These are phyloP conservation scores for Penicillium herquei DNA, from an alignment of 495 filamentous ascomycete species.

Conservation along the genomic window DNA sequence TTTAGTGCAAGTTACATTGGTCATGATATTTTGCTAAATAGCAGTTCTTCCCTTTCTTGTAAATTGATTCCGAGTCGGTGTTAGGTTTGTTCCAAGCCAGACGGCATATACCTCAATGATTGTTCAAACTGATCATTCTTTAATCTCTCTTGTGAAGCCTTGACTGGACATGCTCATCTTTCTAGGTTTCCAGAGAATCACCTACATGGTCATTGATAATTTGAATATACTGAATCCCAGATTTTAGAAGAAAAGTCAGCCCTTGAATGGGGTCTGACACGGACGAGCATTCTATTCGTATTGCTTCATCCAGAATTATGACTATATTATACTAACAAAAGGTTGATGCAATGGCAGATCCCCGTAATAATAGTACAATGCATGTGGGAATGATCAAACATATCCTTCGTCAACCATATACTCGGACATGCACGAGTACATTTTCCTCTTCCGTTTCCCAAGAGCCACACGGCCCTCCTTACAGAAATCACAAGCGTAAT, in stretches of 20 bases:
- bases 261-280: too few relatives aligned
- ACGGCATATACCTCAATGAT: not conserved
- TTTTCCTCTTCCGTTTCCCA: slow-evolving; percentile 56
- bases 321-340: not conserved
- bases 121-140: not conserved
- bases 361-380: too few relatives aligned
- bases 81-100: not conserved
- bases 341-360: not conserved
- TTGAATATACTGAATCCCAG: too few relatives aligned
- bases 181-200: not conserved
- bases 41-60: slow-evolving; percentile 8
- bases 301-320: too few relatives aligned
- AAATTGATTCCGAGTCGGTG: slow-evolving; percentile 1
- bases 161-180: not conserved
- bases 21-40: slow-evolving; percentile 11
- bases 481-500: slow-evolving; percentile 87
- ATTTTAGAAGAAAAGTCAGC: too few relatives aligned
- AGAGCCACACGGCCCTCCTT: slow-evolving; percentile 67
- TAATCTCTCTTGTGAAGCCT: not conserved
- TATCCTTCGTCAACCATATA: slow-evolving; percentile 16
- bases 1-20: slow-evolving; percentile 10
- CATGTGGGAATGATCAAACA: slow-evolving; percentile 10
- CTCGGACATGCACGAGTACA: slow-evolving; percentile 15
- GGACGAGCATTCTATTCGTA: too few relatives aligned
- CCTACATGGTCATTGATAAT: not conserved